These are phyloP conservation scores for Zygotorulaspora chibaensis DNA, from an alignment of 805 yeast genomes.

Conservation along the genomic window DNA sequence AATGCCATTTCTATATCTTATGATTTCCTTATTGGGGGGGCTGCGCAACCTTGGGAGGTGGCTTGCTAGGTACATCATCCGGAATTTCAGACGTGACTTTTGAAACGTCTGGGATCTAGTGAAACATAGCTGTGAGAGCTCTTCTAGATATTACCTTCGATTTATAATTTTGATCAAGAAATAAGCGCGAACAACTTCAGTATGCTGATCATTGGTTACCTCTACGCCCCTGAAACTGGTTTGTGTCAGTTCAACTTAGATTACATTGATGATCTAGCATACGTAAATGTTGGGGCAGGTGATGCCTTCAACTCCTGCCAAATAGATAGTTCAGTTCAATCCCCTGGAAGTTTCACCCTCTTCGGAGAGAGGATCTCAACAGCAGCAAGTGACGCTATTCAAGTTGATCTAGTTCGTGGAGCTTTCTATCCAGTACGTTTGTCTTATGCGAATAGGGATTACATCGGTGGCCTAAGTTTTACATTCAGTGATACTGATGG, in stretches of 20 bases:
- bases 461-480: conserved; percentile 16
- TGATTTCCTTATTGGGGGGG: conserved; percentile 2
- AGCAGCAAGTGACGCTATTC: conserved; percentile 7
- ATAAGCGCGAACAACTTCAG: conserved; percentile 18
- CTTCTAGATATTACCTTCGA: conserved; percentile 5
- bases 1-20: not conserved
- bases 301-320: conserved; percentile 37
- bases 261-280: conserved; percentile 32
- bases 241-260: conserved; percentile 24
- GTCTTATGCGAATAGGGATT: conserved; percentile 22
- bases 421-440: conserved; percentile 31
- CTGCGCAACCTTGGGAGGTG: not conserved
- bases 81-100: conserved; percentile 1
- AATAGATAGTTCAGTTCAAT: conserved; percentile 1
- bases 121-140: not conserved
- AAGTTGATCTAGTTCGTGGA: conserved; percentile 21
- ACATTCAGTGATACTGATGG: conserved; percentile 23
- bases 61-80: conserved; percentile 1
- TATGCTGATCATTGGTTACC: conserved; percentile 27
- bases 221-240: conserved; percentile 30
- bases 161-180: conserved; percentile 11
- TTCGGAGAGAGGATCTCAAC: conserved; percentile 12
- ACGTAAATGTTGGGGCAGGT: conserved; percentile 33
- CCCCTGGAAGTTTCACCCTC: conserved; percentile 7
- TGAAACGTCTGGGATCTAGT: not conserved